Evolutionary conservation across 345 rosid genomes (phyloP).

Genomic region (Pseudoturritis turrita): DNA sequence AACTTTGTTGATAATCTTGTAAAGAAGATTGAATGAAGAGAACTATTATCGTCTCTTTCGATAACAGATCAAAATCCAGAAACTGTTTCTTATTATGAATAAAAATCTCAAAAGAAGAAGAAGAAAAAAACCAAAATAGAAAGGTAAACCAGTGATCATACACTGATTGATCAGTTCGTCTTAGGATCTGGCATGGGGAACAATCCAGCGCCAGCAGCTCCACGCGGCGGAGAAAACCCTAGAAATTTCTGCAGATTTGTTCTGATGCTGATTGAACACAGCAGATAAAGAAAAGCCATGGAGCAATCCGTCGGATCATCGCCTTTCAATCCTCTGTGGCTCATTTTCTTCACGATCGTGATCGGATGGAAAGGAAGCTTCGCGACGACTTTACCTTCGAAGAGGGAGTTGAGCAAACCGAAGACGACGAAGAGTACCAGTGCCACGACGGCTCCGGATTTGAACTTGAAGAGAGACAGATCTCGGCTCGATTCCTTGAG

Average conservation of each 20-base stretch:
- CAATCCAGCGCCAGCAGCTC: conserved; percentile 60
- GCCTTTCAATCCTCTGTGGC: conserved; percentile 78
- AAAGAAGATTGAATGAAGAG: conserved; percentile 12
- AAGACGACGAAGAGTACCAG: conserved; percentile 87
- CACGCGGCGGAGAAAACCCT: conserved; percentile 80
- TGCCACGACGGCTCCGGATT: conserved; percentile 98
- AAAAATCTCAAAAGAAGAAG: not conserved
- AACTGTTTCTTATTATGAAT: not conserved
- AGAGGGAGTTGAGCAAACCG: conserved; percentile 80
- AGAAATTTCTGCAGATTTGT: conserved; percentile 84
- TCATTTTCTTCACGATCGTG: conserved; percentile 86
- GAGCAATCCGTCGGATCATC: conserved; percentile 90
- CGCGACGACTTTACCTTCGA: conserved; percentile 94
- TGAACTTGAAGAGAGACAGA: conserved; percentile 96
- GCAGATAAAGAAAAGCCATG: conserved; percentile 82
- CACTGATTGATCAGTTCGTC: conserved; percentile 46
- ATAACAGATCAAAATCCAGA: not conserved
- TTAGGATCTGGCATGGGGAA: conserved; percentile 97
- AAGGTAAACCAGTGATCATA: not conserved
- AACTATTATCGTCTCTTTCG: not conserved
- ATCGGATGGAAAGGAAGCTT: conserved; percentile 83
- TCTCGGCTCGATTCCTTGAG: conserved; percentile 92
- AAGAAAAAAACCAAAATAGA: not conserved
- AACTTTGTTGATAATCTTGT: conserved; percentile 20
- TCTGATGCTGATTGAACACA: conserved; percentile 87